Evolutionary conservation across 2,329 filamentous ascomycete genomes (phyloP), one percentile per base, ranked within the genome.

Genomic region (Alternaria arborescens): DNA sequence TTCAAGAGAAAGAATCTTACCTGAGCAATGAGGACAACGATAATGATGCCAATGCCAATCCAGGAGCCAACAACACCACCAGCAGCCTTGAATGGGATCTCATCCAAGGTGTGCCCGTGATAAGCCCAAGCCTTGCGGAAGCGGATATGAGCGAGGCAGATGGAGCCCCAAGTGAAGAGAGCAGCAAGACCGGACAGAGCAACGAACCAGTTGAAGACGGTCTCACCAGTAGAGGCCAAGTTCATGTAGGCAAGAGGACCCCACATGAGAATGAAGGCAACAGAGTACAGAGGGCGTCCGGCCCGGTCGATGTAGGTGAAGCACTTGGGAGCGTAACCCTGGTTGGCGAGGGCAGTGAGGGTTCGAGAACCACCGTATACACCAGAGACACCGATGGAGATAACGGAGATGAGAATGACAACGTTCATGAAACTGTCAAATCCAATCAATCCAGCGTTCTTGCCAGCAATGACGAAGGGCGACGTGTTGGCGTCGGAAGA

Each of bases 91-190:
- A 79, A 82, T 2, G 81, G 80, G 22, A 82, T 75, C 70, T 82
- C 81, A 48, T 81, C 80, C n/a, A 82, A 51, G 16, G 75, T 77
- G 64, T 78, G 76, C 41, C 76, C 77, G 51, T 78, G 75, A 59
- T 74, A 72, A 41, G 68, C 69, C 78, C 78, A 80, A 22, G 76
- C 78, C 62, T 82, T 81, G 65, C 94, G 92, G 86, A 97, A 97
- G 57, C 93, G 92, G 74, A 97, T 96, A 79, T 97, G 94, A 24
- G 90, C 87, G n/a, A 96, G 81, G 78, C 93, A 97, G 77, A 97
- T 94, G 66, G 91, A 91, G 56, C 85, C 87, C 91, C 91, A 94
- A 5, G 90, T 93, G 81, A 94, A 91, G 74, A 93, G 86, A 46
- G 87, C 89, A 10, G 89, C 90, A 24, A 93, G 84, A 48, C 89